A percentile compares a stretch with the other conserved stretches of the same genome.
phyloP scores from a whole-genome alignment of 1,139 yeast genomes.

The Geotrichum macrosporum region DNA sequence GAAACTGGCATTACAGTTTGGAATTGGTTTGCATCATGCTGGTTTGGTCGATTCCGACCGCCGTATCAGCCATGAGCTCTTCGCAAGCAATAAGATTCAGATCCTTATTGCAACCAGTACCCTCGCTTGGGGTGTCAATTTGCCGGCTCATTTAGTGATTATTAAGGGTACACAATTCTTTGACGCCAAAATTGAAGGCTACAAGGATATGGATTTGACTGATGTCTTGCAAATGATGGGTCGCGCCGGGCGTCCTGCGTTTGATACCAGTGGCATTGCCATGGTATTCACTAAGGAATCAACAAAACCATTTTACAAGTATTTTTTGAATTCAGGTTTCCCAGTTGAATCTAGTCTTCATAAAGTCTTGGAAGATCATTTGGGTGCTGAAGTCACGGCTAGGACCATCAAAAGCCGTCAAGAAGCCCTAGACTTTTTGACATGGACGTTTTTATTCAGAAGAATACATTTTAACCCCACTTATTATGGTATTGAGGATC shows the following conservation, averaged over 20 bases:
- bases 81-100: constrained; percentile 82
- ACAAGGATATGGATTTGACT: constrained; percentile 85
- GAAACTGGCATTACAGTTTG: constrained; percentile 79
- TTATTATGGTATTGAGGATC: constrained; percentile 81
- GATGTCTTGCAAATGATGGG: constrained; percentile 92
- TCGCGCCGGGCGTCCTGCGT: constrained; percentile 95
- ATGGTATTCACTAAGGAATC: constrained; percentile 90
- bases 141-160: constrained; percentile 91
- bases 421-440: constrained; percentile 86
- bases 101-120: constrained; percentile 92
- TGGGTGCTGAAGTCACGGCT: constrained; percentile 93
- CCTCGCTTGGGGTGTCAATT: constrained; percentile 94
- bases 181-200: constrained; percentile 76
- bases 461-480: constrained; percentile 95
- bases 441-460: constrained; percentile 92
- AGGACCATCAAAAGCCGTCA: constrained; percentile 80
- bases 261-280: constrained; percentile 92
- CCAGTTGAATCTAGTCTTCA: constrained; percentile 96
- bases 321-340: constrained; percentile 89
- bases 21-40: constrained; percentile 97
- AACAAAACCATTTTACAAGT: constrained; percentile 88
- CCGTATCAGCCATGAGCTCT: constrained; percentile 76
- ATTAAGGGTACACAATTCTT: constrained; percentile 91
- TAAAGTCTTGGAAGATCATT: constrained; percentile 86
- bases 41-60: constrained; percentile 92